These are phyloP conservation scores for Pinus tabuliformis DNA, from an alignment of 75 land plant genomes.

Conservation along the genomic window DNA sequence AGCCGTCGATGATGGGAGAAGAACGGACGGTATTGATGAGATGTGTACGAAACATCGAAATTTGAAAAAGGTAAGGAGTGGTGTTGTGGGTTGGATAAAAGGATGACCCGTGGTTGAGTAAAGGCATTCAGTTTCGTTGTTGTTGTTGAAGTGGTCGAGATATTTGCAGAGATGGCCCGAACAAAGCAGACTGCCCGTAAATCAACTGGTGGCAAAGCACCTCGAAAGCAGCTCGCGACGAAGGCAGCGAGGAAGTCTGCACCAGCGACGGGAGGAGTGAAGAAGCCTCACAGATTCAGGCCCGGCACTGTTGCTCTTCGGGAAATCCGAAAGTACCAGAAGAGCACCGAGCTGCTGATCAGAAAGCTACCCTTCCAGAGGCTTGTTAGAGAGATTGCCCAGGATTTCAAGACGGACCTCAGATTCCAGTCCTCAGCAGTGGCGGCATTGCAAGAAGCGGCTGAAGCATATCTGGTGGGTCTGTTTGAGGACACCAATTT, in stretches of 20 bases:
- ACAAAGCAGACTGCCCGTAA: constrained; percentile 32
- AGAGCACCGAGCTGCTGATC: constrained; percentile 9
- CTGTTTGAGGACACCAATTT: too few species aligned
- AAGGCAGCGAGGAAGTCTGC: constrained; percentile 39
- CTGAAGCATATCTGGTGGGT: too few species aligned
- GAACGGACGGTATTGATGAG: too few species aligned
- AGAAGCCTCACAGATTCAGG: constrained; percentile 15
- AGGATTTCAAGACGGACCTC: constrained; percentile 10
- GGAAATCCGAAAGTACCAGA: constrained; percentile 11
- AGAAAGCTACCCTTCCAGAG: constrained; percentile 22
- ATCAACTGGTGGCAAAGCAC: constrained; percentile 25
- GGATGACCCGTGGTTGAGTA: too few species aligned
- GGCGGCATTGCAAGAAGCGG: background rate
- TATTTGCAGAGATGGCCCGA: constrained; percentile 10
- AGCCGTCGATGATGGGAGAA: too few species aligned
- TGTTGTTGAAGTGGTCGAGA: too few species aligned
- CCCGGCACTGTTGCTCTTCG: constrained; percentile 3
- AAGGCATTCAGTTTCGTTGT: too few species aligned
- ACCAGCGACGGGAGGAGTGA: constrained; percentile 25
- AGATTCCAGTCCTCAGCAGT: background rate
- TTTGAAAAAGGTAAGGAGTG: too few species aligned
- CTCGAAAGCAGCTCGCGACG: constrained; percentile 23
- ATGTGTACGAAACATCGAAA: too few species aligned
- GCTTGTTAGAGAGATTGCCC: constrained; percentile 16
- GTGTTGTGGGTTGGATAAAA: too few species aligned